Percentiles rank a stretch among this genome's conserved stretches.
phyloP scores from a whole-genome alignment of 1,284 basidiomycete species.

The Austroboletus novae-zelandiae region DNA sequence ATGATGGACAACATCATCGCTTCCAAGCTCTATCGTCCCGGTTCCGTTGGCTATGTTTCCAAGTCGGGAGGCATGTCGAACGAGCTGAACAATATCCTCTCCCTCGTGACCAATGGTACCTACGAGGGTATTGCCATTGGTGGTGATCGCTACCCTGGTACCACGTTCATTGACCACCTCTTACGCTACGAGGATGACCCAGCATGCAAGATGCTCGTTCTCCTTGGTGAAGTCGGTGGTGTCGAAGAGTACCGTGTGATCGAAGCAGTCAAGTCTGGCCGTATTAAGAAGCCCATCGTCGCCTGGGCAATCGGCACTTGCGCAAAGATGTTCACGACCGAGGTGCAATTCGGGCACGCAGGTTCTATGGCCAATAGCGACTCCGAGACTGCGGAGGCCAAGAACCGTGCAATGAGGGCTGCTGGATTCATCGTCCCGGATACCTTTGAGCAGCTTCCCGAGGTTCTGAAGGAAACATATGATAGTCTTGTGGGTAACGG shows the following conservation, averaged over 20 bases:
- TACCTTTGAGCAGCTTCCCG: conserved; percentile 95
- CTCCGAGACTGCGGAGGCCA: conserved; percentile 95
- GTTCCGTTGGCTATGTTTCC: conserved; percentile 97
- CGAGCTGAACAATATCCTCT: conserved; percentile 99
- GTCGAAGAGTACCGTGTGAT: conserved; percentile 99
- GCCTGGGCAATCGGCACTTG: conserved; percentile 99
- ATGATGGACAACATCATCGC: conserved; percentile 99
- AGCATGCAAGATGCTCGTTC: conserved; percentile 97
- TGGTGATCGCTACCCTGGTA: conserved; percentile 98
- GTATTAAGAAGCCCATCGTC: conserved; percentile 97
- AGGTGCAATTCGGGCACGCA: conserved; percentile 99
- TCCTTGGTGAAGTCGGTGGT: conserved; percentile 98
- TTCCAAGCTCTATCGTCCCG: conserved; percentile 97
- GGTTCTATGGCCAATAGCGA: conserved; percentile 98
- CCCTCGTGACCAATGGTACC: conserved; percentile 95
- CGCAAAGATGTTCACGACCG: conserved; percentile 99
- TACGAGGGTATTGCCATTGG: conserved; percentile 99
- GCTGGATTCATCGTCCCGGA: conserved; percentile 97
- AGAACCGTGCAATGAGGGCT: conserved; percentile 93
- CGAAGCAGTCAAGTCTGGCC: conserved; percentile 91
- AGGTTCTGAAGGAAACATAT: conserved; percentile 83
- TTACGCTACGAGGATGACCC: conserved; percentile 97
- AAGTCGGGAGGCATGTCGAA: conserved; percentile 99
- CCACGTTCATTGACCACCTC: conserved; percentile 99
- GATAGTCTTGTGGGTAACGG: conserved; percentile 77